These are phyloP conservation scores for Oryza meridionalis DNA, from an alignment of 176 grass and related monocot genomes.

Conservation along the genomic window DNA sequence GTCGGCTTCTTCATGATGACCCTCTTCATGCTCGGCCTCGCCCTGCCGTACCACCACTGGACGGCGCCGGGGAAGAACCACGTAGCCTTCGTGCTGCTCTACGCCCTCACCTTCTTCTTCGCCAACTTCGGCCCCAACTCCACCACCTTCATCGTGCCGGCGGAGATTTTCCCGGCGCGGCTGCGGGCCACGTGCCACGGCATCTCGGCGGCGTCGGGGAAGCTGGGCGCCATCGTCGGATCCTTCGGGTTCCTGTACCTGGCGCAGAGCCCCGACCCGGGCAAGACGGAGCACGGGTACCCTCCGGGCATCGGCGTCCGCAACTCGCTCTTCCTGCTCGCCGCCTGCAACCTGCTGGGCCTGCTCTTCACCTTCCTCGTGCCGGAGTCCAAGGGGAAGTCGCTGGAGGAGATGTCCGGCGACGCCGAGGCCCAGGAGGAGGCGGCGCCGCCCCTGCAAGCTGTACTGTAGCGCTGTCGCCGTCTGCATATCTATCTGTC, in stretches of 20 bases:
- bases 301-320: constrained; percentile 70
- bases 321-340: constrained; percentile 71
- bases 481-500: too few species aligned
- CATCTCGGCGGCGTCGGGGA: constrained; percentile 71
- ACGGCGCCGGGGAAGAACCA: constrained; percentile 33
- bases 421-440: constrained; percentile 27
- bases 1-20: constrained; percentile 56
- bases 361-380: constrained; percentile 68
- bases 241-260: constrained; percentile 85
- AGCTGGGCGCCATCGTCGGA: constrained; percentile 68
- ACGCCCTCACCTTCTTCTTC: constrained; percentile 78
- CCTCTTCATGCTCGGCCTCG: constrained; percentile 37
- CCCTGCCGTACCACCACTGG: constrained; percentile 47
- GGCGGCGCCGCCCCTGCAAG: too few species aligned
- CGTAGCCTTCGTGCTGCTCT: constrained; percentile 39
- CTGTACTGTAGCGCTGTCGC: too few species aligned
- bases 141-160: constrained; percentile 60
- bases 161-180: constrained; percentile 76
- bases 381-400: constrained; percentile 83
- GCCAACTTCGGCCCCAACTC: constrained; percentile 83
- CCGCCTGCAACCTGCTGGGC: constrained; percentile 69
- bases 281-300: constrained; percentile 72
- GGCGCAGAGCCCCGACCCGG: constrained; percentile 62
- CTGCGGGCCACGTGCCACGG: constrained; percentile 81
- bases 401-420: constrained; percentile 79